Percentiles rank a stretch among this genome's conserved stretches.
Evolutionary conservation across 2,329 filamentous ascomycete genomes (phyloP).

Genomic region (Aspergillus neoniger): DNA sequence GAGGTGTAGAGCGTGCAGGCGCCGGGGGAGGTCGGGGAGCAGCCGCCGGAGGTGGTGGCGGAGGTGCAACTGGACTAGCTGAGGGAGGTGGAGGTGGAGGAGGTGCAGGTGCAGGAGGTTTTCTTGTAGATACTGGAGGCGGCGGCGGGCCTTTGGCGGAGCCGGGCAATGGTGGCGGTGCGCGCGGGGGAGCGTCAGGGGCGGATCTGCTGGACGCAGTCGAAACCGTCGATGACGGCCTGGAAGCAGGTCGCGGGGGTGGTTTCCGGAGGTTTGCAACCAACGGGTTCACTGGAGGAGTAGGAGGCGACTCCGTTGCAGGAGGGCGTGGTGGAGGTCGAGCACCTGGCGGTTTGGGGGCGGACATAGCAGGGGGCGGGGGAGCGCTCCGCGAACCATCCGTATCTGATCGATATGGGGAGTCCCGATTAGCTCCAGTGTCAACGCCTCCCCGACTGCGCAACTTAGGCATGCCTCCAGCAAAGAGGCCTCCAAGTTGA

Average conservation of each 20-base stretch:
- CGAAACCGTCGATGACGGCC: constrained; percentile 64
- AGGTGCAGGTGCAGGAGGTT: constrained; percentile 56
- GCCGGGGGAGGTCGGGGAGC: constrained; percentile 44
- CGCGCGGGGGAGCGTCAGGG: constrained; percentile 53
- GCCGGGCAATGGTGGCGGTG: constrained; percentile 67
- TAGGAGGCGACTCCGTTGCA: constrained; percentile 50
- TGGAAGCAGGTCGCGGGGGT: constrained; percentile 50
- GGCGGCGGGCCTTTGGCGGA: constrained; percentile 55
- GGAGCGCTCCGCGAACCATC: constrained; percentile 55
- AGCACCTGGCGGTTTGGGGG: constrained; percentile 57
- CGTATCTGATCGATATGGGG: constrained; percentile 80
- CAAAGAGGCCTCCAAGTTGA: constrained; percentile 84
- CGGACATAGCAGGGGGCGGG: constrained; percentile 21
- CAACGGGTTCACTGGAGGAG: constrained; percentile 55
- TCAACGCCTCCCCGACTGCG: constrained; percentile 82
- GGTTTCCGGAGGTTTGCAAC: constrained; percentile 62
- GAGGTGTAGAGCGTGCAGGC: constrained; percentile 51
- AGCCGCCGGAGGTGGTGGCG: constrained; percentile 46
- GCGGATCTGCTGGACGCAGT: constrained; percentile 55
- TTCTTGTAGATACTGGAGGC: constrained; percentile 58
- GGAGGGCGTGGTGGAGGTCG: constrained; percentile 50
- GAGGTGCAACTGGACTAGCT: constrained; percentile 46
- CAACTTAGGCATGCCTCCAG: constrained; percentile 92
- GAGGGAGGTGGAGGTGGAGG: constrained; percentile 45
- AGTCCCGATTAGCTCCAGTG: constrained; percentile 70